Evolutionary conservation across 1,284 basidiomycete species (phyloP).

Genomic region (Paramarasmius palmivorus): DNA sequence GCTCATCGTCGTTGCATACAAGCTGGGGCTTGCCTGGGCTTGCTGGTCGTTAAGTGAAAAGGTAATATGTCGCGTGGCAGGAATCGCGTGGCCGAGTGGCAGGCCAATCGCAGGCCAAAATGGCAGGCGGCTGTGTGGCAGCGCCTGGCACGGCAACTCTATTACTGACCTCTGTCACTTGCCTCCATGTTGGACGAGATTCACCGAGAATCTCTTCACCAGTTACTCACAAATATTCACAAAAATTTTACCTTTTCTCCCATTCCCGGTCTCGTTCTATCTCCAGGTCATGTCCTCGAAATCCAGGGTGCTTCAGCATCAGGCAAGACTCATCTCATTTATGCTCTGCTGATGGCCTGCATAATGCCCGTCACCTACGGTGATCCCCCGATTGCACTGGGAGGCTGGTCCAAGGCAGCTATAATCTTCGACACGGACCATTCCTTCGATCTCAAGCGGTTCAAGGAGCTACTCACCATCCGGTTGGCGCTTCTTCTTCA

Average conservation of each 20-base stretch:
- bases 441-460: conserved; percentile 56
- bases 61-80: conserved; percentile 4
- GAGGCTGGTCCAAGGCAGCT: conserved; percentile 64
- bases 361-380: conserved; percentile 46
- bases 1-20: neutral
- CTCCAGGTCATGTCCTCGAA: conserved; percentile 65
- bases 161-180: no score
- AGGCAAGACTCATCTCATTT: conserved; percentile 76
- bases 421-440: conserved; percentile 70
- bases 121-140: no score
- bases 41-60: neutral
- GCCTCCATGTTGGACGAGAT: neutral
- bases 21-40: conserved; percentile 9
- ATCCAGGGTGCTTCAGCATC: conserved; percentile 72
- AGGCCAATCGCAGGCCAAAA: no score
- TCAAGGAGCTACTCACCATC: conserved; percentile 49
- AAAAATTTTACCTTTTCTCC: conserved; percentile 26
- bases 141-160: no score
- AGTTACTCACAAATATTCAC: conserved; percentile 19
- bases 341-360: conserved; percentile 62
- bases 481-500: conserved; percentile 33
- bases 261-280: conserved; percentile 8
- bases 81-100: no score
- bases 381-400: conserved; percentile 29
- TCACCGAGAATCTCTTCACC: conserved; percentile 2